Evolutionary conservation across 768 basidiomycete species (phyloP).

Genomic region (Suillus placidus): DNA sequence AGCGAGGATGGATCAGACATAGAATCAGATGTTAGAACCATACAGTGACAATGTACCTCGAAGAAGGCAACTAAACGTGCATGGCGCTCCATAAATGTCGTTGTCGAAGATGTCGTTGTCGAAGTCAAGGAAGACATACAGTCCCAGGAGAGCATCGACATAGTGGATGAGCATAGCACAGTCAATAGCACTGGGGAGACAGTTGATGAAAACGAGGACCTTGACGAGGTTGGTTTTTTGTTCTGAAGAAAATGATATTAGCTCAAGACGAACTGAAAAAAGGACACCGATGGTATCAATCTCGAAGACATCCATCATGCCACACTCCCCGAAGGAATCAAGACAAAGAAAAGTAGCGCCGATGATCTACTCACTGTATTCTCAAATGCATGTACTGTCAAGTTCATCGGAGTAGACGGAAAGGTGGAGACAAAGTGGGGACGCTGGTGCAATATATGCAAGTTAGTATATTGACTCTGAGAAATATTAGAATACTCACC

Average conservation of each 20-base stretch:
- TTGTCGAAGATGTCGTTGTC: background rate
- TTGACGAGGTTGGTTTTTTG: background rate
- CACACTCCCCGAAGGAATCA: background rate
- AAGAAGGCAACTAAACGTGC: background rate
- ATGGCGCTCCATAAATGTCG: background rate
- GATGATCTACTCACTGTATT: constrained; percentile 12
- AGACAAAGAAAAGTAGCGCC: constrained; percentile 1
- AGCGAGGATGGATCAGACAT: too few species aligned
- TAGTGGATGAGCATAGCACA: background rate
- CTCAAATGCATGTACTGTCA: constrained; percentile 3
- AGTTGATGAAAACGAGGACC: background rate
- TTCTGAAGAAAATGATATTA: background rate
- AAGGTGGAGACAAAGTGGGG: background rate
- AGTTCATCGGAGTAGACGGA: constrained; percentile 2
- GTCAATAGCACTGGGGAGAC: background rate
- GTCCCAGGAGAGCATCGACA: background rate
- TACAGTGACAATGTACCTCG: background rate
- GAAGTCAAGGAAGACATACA: background rate
- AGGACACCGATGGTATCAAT: background rate
- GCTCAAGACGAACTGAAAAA: background rate
- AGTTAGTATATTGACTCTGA: constrained; percentile 4
- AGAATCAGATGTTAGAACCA: background rate
- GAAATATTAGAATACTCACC: constrained; percentile 4
- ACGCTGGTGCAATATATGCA: constrained; percentile 10
- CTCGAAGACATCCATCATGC: background rate